Base-by-base conservation (phyloP, 2,329 filamentous ascomycete species). In the Ambrosiella beaveri region DNA sequence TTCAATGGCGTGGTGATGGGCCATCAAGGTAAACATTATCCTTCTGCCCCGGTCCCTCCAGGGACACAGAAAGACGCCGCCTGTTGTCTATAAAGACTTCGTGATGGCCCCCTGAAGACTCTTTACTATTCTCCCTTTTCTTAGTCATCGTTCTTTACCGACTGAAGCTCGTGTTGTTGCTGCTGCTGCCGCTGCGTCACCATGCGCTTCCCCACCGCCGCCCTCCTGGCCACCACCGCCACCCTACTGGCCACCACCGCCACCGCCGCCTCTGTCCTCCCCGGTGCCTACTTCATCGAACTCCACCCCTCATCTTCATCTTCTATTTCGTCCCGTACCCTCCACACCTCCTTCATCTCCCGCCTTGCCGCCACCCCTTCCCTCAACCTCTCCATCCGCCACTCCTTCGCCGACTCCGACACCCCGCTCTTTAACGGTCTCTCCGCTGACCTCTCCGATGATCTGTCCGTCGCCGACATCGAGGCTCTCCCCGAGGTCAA, bases 261-360 rank as follows among this genome's bases (percentile, higher is more conserved):
- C 7, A 47, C 7, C 17, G n/a, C 44, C 13, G 44, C 44, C 11
- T 13, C 35, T 7, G 17, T 53, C 13, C 35, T 53, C 51, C 50
- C 56, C 17, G 56, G 56, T 7, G 56, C 56, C 36, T 58, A 58
- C 41, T 47, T 54, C 37, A 44, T 58, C 19, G 56, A 54, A 36
- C 50, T 58, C 13, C 56, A 54, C 50, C 9, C 17, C 2, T 40
- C 38, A 1, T 45, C 56, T 9, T 17, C 40, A 11, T 35, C 49
- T 6, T 45, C 56, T 13, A 37, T 54, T 9, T 27, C 50, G 8
- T 35, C 17, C 9, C 49, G 56, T 15, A 19, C 56, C 17, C 44
- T 44, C 6, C 49, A 40, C 19, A 57, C 54, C 35, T 36, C 40
- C 8, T 58, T 58, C 37, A 19, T 39, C 19, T 17, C 15, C 7